Base-by-base conservation (phyloP, 2,329 filamentous ascomycete genomes). In the Fusarium incarnatum region DNA sequence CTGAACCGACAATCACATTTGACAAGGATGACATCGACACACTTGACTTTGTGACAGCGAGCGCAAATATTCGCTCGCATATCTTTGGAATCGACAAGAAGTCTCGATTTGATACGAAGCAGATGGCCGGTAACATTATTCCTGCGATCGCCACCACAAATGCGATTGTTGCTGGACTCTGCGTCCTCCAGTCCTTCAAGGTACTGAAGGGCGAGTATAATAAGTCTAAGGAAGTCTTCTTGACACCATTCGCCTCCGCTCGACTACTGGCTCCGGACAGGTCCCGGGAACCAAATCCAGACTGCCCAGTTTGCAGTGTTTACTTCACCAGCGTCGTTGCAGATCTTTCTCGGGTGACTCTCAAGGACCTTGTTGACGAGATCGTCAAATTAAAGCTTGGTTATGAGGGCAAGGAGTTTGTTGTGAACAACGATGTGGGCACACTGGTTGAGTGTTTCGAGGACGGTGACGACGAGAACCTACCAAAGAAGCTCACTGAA, bases 51-150 rank as follows among this genome's bases (percentile, higher is more conserved):
- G 96, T 99, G 9, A 88, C 94, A 2, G 90, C 96, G 1, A 93
- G 92, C 72, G 94, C 95, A 30, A 99, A 99, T 76, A 88, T 99
- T 25, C 89, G 96, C 46, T 96, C 95, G 2, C 85, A 88, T 25
- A 86, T 97, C n/a, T 99, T 99, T 77, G 92, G 90, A 59, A 97
- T 99, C 61, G 92, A 95, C 56, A 83, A 85, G 7, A 95, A 94
- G 79, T 97, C 94, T 23, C 94, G 97, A 63, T 99, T 98, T 77
- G 94, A 98, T 77, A 94, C 96, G 75, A 99, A 99, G 83, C 92
- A 99, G 81, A 99, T 98, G 95, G 96, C 96, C 6, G 96, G 96
- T 56, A 99, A 99, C 78, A 99, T 99, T 75, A 99, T 99, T 66
- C 96, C 96, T 2, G 96, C 96, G 3, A 99, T 99, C 77, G 96